Conservation (phyloP, 73 alveolate species). For the Paramecium primaurelia region DNA sequence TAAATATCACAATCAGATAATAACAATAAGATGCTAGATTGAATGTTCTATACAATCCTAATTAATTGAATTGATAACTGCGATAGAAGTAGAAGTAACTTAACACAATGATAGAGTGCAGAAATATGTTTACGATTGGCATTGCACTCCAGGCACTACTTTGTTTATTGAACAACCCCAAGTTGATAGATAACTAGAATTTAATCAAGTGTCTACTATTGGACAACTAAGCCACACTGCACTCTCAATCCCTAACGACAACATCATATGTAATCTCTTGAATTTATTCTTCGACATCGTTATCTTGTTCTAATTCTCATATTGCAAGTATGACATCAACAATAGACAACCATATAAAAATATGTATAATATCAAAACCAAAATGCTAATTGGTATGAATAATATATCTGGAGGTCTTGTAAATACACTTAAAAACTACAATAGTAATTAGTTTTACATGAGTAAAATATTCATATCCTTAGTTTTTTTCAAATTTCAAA, state of each 20-base stretch:
- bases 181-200: background rate
- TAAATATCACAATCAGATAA: background rate
- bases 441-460: background rate
- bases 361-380: background rate
- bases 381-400: background rate
- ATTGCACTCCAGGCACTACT: constrained; percentile 1
- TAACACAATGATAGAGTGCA: background rate
- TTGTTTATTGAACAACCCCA: background rate
- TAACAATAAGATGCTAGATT: background rate
- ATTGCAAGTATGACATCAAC: background rate
- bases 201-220: background rate
- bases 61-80: background rate
- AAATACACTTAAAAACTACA: background rate
- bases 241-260: background rate
- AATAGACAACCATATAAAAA: background rate
- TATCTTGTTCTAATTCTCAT: background rate
- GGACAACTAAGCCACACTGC: background rate
- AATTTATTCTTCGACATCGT: background rate
- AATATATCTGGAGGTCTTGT: background rate
- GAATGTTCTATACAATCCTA: background rate
- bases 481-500: background rate
- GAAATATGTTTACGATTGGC: constrained; percentile 11
- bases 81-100: constrained; percentile 7
- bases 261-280: background rate
- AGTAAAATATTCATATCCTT: background rate